Evolutionary conservation across 2,329 filamentous ascomycete species (phyloP).

Genomic region (Stagonosporopsis tanaceti): DNA sequence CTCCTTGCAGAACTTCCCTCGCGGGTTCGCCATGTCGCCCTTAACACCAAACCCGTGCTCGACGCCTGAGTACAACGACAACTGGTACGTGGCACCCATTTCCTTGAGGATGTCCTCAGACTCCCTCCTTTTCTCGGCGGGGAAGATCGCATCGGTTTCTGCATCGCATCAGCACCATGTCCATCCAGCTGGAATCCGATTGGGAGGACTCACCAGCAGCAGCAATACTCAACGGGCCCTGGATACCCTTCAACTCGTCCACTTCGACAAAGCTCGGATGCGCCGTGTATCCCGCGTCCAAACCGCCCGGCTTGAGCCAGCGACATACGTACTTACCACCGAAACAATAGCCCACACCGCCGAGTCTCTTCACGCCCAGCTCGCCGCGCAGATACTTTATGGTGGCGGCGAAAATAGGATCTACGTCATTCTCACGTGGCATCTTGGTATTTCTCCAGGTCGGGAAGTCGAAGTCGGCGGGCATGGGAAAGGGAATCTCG

Average conservation of each 20-base stretch:
- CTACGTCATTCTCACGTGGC: constrained; percentile 54
- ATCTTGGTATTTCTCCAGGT: constrained; percentile 57
- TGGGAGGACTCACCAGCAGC: constrained; percentile 55
- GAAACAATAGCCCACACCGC: constrained; percentile 76
- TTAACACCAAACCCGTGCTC: constrained; percentile 79
- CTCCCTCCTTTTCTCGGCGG: constrained; percentile 61
- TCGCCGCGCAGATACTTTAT: constrained; percentile 67
- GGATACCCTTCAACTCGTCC: constrained; percentile 66
- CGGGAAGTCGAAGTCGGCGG: constrained; percentile 59
- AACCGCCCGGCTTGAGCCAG: constrained; percentile 67
- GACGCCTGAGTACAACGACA: constrained; percentile 76
- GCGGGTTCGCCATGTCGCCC: constrained; percentile 65
- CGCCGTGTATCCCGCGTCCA: constrained; percentile 76
- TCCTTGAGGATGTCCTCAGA: constrained; percentile 67
- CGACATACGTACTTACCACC: constrained; percentile 70
- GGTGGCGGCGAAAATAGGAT: constrained; percentile 61
- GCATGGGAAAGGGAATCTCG: constrained; percentile 62
- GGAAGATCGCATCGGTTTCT: constrained; percentile 69
- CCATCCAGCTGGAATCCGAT: background rate
- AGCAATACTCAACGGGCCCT: constrained; percentile 66
- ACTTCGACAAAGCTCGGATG: constrained; percentile 78
- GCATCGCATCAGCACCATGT: background rate
- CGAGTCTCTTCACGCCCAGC: constrained; percentile 63
- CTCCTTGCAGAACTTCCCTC: constrained; percentile 76
- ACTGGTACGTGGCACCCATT: constrained; percentile 71